Evolutionary conservation across 2,329 filamentous ascomycete genomes (phyloP).

Genomic region (Fusarium denticulatum): DNA sequence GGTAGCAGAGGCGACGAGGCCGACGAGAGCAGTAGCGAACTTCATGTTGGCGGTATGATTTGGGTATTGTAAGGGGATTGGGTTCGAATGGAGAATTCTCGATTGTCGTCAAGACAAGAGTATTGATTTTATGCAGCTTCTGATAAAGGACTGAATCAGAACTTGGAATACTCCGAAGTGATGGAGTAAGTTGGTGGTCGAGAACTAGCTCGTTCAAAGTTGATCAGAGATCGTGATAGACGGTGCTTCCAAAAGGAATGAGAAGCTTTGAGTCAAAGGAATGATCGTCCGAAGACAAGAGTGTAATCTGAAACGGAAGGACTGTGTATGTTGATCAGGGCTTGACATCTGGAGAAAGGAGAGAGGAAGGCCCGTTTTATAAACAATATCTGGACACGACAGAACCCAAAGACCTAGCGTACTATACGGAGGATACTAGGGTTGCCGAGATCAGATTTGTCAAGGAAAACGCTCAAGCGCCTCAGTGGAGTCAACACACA

Average conservation of each 20-base stretch:
- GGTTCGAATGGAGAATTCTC: conserved; percentile 17
- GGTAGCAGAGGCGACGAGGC: conserved; percentile 55
- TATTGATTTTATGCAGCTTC: conserved; percentile 20
- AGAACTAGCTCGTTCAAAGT: conserved; percentile 43
- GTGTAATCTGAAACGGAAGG: conserved; percentile 37
- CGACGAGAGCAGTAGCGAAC: conserved; percentile 59
- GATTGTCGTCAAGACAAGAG: conserved; percentile 44
- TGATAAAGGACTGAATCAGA: conserved; percentile 42
- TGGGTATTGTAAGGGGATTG: conserved; percentile 16
- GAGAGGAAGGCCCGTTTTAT: conserved; percentile 44
- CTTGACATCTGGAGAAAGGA: conserved; percentile 25
- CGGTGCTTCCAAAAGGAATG: conserved; percentile 47
- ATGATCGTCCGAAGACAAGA: conserved; percentile 45
- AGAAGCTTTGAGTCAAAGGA: conserved; percentile 45
- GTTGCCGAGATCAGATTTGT: conserved; percentile 40
- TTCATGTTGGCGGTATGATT: conserved; percentile 59
- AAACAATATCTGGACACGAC: conserved; percentile 29
- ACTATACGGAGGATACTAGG: not conserved
- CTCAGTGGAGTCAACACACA: conserved; percentile 31
- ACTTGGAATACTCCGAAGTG: conserved; percentile 19
- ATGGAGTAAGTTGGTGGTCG: conserved; percentile 27
- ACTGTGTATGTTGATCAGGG: conserved; percentile 33
- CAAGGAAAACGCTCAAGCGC: conserved; percentile 35
- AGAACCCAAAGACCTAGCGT: conserved; percentile 22
- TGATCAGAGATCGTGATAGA: conserved; percentile 39